Evolutionary conservation across 805 yeast genomes (phyloP), one percentile per base, ranked within the genome.

Genomic region (Hanseniaspora taiwanica): DNA sequence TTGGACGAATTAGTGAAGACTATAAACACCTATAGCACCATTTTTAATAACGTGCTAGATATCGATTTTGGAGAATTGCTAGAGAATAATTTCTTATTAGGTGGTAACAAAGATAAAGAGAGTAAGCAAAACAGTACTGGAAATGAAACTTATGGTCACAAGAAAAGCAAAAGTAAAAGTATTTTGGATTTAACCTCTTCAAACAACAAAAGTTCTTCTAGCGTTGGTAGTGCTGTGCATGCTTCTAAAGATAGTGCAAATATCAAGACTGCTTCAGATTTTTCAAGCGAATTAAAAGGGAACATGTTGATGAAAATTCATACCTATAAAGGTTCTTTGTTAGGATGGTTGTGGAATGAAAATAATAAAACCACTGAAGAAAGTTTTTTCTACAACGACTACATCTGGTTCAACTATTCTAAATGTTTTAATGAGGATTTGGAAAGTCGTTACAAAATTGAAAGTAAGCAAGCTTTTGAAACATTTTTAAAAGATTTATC

Each of bases 1-100:
- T 46, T 66, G 21, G 65, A 62, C 21, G 42, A 46, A 7, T 41
- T 59, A 19, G 52, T 58, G 12, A 16, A 18, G 6, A 42, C 23
- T 5, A 20, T 42, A 1, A 21, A 35, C 3, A 13, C 7, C 4
- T 18, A 29, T 16, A 38, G 31, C 34, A 14, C 38, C 9, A 18
- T 35, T 16, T 42, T 42, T 21, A 42, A 31, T 19, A 42, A 38
- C 16, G 27, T 40, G 4, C 25, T 27, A 9, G 21, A 27, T 18
- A 20, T 37, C 9, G 27, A 38, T 17, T 31, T 31, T 4, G 14
- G 10, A 3, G 33, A 29, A n/a, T 16, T 29, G 33, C n/a, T n/a
- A 14, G 12, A 24, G 3, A 20, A 38, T 4, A 17, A 27, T 13
- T 5, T 27, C 18, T 19, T 17, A 34, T n/a, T 24, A 19, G 33